Evolutionary conservation across 495 filamentous ascomycete genomes (phyloP), one percentile per base, ranked within the genome.

Genomic region (Halenospora varia): DNA sequence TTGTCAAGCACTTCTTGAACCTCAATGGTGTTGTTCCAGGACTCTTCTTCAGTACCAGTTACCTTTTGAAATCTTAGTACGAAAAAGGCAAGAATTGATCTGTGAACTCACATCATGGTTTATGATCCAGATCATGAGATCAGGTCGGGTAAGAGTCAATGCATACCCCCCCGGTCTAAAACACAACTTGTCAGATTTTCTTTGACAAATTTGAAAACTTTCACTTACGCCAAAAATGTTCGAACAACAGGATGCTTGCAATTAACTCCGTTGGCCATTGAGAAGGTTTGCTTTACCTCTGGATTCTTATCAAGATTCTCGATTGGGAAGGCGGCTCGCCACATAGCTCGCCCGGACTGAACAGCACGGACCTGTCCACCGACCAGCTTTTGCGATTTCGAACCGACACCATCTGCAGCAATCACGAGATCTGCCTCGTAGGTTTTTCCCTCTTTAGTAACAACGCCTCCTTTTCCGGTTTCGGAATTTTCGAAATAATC

Each of bases 371-470:
- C 75, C 59, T 80, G 70, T 2, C 81, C 82, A 15, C 73, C 73
- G 11, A 79, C 75, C 0, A 80, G 60, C 35, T 67, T 72, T 48
- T 77, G 73, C 15, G 78, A 78, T 60, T 76, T 77, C 40, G 76
- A 76, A 9, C 78, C 77, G 3, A 84, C 71, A 13, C 82, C 83
- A 68, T 86, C 83, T 2, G 83, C 82, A 2, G 82, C 82, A 49
- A 86, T 75, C 3, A 85, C 70, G 1, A 85, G 52, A 63, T 86
- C 80, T 3, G 78, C 80, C 40, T 77, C 71, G 62, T 73, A 80
- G 0, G 26, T 65, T 42, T 76, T 71, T 10, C 79, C 82, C 29
- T 80, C 69, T 18, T 79, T 72, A 0, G 80, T 74, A 0, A 75
- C 63, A 25, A 79, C 75, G 10, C 77, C 73, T 0, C 69, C 78